Conservation (phyloP, 805 yeast species). For the Cyberlindnera mrakii region DNA sequence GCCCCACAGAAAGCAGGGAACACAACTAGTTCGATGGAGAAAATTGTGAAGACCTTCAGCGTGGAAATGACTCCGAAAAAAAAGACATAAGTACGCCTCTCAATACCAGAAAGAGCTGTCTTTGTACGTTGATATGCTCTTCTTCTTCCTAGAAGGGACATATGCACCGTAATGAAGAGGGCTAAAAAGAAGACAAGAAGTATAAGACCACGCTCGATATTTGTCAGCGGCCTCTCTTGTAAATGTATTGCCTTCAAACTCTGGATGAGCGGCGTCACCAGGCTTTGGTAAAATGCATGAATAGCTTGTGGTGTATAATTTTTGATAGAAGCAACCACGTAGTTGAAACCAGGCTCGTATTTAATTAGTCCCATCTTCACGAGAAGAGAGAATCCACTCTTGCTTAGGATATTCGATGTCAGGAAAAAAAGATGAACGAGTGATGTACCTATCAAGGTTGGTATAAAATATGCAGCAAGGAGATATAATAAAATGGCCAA, state of each 20-base stretch:
- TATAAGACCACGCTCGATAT: slow-evolving; percentile 32
- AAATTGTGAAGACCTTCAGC: slow-evolving; percentile 66
- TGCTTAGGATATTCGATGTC: background rate
- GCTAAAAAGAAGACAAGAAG: slow-evolving; percentile 31
- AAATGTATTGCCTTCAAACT: background rate
- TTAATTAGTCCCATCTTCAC: background rate
- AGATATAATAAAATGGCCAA: background rate
- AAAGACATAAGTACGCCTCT: slow-evolving; percentile 45
- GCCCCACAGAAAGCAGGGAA: slow-evolving; percentile 88
- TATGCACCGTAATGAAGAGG: slow-evolving; percentile 23
- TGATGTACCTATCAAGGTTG: background rate
- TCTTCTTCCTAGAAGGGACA: slow-evolving; percentile 26
- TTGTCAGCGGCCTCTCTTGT: slow-evolving; percentile 15
- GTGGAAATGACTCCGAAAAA: slow-evolving; percentile 55
- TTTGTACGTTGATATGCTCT: slow-evolving; percentile 19
- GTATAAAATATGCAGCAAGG: background rate
- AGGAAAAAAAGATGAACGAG: background rate
- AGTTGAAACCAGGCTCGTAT: background rate
- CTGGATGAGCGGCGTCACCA: background rate
- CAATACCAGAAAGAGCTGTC: slow-evolving; percentile 43
- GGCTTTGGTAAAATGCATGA: background rate
- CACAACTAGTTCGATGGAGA: slow-evolving; percentile 71
- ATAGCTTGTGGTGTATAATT: background rate
- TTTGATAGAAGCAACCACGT: background rate
- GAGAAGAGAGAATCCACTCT: background rate